Conservation (phyloP, 177 flowering plant species). For the Vitis hybrid region DNA sequence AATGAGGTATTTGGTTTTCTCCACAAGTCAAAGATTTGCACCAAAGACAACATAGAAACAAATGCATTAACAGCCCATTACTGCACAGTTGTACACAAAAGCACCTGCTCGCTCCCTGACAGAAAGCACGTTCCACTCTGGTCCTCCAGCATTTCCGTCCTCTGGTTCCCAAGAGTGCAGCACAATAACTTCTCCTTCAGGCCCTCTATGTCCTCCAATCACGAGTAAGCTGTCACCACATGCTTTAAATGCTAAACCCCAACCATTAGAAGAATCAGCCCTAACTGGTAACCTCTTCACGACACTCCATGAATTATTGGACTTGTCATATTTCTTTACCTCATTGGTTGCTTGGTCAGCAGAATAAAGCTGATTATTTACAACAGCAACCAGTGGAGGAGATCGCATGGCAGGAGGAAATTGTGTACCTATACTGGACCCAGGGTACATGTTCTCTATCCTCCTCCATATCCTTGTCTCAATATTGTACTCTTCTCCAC, state of each 20-base stretch:
- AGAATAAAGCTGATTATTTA: conserved; percentile 46
- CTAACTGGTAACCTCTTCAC: conserved; percentile 40
- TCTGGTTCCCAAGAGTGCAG: conserved; percentile 46
- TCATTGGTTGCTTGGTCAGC: conserved; percentile 39
- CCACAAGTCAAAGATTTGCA: neutral
- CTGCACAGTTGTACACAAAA: conserved; percentile 55
- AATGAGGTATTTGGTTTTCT: conserved; percentile 4
- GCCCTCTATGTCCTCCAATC: conserved; percentile 41
- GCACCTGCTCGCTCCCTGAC: conserved; percentile 36
- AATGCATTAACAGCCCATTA: conserved; percentile 47
- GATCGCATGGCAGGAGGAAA: conserved; percentile 21
- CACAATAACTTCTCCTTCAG: conserved; percentile 36
- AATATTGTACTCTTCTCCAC: conserved; percentile 61
- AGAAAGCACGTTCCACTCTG: conserved; percentile 36
- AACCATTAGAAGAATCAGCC: conserved; percentile 49
- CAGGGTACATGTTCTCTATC: conserved; percentile 49
- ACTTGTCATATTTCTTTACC: conserved; percentile 49
- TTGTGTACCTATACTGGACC: conserved; percentile 14
- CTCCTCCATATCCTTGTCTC: conserved; percentile 41
- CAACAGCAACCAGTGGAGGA: conserved; percentile 66
- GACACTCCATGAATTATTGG: conserved; percentile 33
- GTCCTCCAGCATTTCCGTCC: conserved; percentile 13
- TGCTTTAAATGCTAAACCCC: conserved; percentile 56
- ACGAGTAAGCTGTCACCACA: conserved; percentile 42
- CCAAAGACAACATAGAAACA: conserved; percentile 7